These are phyloP conservation scores for Ogataea degrootiae DNA, from an alignment of 805 yeast species.

Conservation along the genomic window DNA sequence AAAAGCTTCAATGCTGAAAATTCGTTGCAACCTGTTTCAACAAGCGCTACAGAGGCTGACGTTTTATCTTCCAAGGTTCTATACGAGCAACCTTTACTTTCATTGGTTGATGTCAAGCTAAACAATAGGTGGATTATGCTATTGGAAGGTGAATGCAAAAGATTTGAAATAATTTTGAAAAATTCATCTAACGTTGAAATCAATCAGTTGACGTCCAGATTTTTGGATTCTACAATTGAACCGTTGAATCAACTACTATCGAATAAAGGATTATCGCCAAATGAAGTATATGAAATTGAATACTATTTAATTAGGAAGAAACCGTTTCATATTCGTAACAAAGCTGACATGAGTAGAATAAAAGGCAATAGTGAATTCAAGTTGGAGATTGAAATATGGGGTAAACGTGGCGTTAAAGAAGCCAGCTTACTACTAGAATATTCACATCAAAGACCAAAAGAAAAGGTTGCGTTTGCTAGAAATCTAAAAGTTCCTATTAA, in stretches of 20 bases:
- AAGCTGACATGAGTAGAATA: conserved; percentile 38
- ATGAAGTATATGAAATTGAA: conserved; percentile 73
- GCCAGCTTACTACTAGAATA: conserved; percentile 66
- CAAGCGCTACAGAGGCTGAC: conserved; percentile 10
- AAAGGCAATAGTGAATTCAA: conserved; percentile 34
- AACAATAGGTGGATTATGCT: conserved; percentile 69
- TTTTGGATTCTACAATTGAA: conserved; percentile 70
- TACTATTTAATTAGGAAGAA: conserved; percentile 55
- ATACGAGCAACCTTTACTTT: conserved; percentile 54
- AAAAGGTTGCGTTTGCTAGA: conserved; percentile 37
- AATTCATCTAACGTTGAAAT: conserved; percentile 57
- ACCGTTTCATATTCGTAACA: conserved; percentile 52
- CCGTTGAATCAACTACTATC: conserved; percentile 51
- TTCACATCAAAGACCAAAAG: conserved; percentile 34
- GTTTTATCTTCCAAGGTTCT: conserved; percentile 30
- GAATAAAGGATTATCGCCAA: conserved; percentile 43
- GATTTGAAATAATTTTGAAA: conserved; percentile 45
- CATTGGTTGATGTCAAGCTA: conserved; percentile 46
- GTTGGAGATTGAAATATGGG: conserved; percentile 55
- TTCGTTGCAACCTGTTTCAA: background rate
- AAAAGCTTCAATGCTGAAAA: conserved; percentile 8
- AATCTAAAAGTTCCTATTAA: conserved; percentile 63
- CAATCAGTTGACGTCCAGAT: conserved; percentile 54
- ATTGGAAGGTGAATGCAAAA: conserved; percentile 67
- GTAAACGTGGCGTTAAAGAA: conserved; percentile 68